Conservation (phyloP, 2,329 filamentous ascomycete species). For the Colletotrichum liriopes region DNA sequence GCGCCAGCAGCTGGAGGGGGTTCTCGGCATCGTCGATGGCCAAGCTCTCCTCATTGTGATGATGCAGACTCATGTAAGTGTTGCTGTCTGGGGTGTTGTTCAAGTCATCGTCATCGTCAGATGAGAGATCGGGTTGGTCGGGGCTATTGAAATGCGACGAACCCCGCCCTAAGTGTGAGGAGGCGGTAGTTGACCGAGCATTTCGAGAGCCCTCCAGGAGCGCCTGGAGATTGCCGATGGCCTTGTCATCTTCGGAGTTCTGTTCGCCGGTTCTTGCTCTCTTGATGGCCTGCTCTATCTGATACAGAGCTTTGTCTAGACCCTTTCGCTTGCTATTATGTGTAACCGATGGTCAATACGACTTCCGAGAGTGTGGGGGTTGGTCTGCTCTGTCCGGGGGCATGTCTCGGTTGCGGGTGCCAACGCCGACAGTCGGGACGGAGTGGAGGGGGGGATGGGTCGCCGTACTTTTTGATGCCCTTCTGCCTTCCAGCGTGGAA, state of each 20-base stretch:
- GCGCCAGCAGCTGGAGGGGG: slow-evolving; percentile 79
- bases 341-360: slow-evolving; percentile 6
- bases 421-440: neutral
- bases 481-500: slow-evolving; percentile 83
- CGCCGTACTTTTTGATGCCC: slow-evolving; percentile 80
- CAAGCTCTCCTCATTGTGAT: slow-evolving; percentile 64
- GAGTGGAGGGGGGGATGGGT: neutral
- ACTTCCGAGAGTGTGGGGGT: neutral
- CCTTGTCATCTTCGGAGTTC: slow-evolving; percentile 61
- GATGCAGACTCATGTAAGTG: slow-evolving; percentile 46
- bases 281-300: slow-evolving; percentile 80
- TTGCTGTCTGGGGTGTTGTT: slow-evolving; percentile 48
- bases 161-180: slow-evolving; percentile 43
- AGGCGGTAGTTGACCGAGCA: slow-evolving; percentile 42
- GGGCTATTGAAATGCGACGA: slow-evolving; percentile 43
- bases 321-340: slow-evolving; percentile 78
- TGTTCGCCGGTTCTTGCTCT: slow-evolving; percentile 65
- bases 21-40: slow-evolving; percentile 83
- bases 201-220: slow-evolving; percentile 53
- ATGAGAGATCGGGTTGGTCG: slow-evolving; percentile 50
- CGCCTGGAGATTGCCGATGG: slow-evolving; percentile 60
- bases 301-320: slow-evolving; percentile 80
- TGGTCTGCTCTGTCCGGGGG: neutral
- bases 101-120: slow-evolving; percentile 52
- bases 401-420: neutral